phyloP scores from a whole-genome alignment of 805 yeast species.

The Maudiozyma pseudohumilis region DNA sequence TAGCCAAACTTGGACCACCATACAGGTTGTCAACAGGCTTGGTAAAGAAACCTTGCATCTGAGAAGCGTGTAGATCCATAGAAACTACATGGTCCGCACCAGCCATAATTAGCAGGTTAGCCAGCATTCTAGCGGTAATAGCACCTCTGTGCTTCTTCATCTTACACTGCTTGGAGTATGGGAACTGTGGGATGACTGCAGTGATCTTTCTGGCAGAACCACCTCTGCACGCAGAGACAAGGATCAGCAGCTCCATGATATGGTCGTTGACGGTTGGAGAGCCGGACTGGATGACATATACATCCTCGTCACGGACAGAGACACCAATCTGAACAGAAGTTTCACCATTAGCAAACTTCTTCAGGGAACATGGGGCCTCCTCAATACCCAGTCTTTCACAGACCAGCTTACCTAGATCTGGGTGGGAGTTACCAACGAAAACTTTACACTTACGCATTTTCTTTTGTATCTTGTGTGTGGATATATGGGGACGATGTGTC shows the following conservation, averaged over 20 bases:
- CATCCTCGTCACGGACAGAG: conserved; percentile 94
- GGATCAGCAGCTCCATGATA: conserved; percentile 88
- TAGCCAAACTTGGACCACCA: conserved; percentile 92
- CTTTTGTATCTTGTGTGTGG: no score
- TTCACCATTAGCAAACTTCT: conserved; percentile 94
- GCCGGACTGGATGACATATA: conserved; percentile 85
- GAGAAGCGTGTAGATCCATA: conserved; percentile 93
- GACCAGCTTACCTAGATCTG: conserved; percentile 82
- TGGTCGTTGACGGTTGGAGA: conserved; percentile 84
- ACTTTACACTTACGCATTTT: conserved; percentile 98
- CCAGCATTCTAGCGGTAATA: conserved; percentile 95
- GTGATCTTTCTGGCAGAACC: conserved; percentile 96
- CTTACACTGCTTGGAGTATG: conserved; percentile 92
- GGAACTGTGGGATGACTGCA: conserved; percentile 95
- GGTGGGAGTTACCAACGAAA: conserved; percentile 94
- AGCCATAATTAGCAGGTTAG: conserved; percentile 90
- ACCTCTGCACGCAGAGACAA: conserved; percentile 92
- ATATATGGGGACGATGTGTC: no score
- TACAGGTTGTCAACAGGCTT: conserved; percentile 95
- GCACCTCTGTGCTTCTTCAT: conserved; percentile 99
- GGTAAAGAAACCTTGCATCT: conserved; percentile 97
- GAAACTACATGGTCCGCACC: conserved; percentile 98
- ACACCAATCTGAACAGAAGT: conserved; percentile 93
- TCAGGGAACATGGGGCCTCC: conserved; percentile 85
- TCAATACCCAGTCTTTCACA: conserved; percentile 87